These are phyloP conservation scores for Coemansia sp. DNA, from an alignment of 192 early-diverging fungal genomes.

Conservation along the genomic window DNA sequence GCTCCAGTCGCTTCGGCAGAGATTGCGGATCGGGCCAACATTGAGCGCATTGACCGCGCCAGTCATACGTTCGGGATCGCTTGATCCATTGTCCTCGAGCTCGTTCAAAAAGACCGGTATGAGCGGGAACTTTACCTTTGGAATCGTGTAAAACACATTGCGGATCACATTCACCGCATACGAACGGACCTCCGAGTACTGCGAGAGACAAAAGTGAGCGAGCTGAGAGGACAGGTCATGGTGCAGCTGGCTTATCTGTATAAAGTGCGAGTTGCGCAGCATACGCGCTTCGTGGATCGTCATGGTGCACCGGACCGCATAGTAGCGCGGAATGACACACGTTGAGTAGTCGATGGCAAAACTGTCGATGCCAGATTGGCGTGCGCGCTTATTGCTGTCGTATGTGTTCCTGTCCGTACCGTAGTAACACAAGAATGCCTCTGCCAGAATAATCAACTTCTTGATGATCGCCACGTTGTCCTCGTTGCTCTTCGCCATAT, in stretches of 20 bases:
- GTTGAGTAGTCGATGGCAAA: slow-evolving; percentile 31
- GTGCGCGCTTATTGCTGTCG: slow-evolving; percentile 13
- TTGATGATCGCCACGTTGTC: slow-evolving; percentile 83
- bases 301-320: slow-evolving; percentile 24
- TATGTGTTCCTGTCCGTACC: slow-evolving; percentile 28
- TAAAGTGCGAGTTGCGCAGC: slow-evolving; percentile 50
- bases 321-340: slow-evolving; percentile 35
- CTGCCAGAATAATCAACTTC: slow-evolving; percentile 61
- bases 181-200: slow-evolving; percentile 44
- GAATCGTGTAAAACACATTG: slow-evolving; percentile 28
- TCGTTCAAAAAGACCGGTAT: slow-evolving; percentile 46
- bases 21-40: slow-evolving; percentile 25
- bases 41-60: slow-evolving; percentile 47
- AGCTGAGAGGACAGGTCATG: slow-evolving; percentile 22
- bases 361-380: slow-evolving; percentile 40
- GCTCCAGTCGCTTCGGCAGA: slow-evolving; percentile 37
- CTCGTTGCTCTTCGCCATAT: slow-evolving; percentile 53
- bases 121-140: slow-evolving; percentile 40
- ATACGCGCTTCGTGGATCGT: slow-evolving; percentile 33
- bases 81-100: slow-evolving; percentile 30
- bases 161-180: slow-evolving; percentile 40
- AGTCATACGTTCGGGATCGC: slow-evolving; percentile 51
- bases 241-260: slow-evolving; percentile 15
- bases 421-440: slow-evolving; percentile 38
- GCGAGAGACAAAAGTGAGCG: slow-evolving; percentile 44